A percentile compares a stretch with the other conserved stretches of the same genome.
Conservation (phyloP, 2,329 filamentous ascomycete genomes). For the Epicoccum nigrum region DNA sequence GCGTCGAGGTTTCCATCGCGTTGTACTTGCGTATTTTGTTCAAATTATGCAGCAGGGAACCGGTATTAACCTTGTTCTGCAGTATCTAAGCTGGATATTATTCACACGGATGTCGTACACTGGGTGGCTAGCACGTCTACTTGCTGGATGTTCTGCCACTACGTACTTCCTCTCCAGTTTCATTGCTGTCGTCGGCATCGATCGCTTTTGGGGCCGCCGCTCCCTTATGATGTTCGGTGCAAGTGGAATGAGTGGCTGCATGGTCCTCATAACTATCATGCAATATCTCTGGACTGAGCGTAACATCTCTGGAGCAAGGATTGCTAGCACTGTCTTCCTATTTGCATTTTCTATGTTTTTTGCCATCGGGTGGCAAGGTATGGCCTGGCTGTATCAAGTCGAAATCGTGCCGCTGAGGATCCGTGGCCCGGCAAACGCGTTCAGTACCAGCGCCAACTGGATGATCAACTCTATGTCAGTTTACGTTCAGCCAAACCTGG, state of each 20-base stretch:
- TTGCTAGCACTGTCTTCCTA: constrained; percentile 69
- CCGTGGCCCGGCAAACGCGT: constrained; percentile 81
- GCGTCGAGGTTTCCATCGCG: constrained; percentile 50
- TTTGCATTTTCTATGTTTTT: constrained; percentile 93
- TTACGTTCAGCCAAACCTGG: constrained; percentile 25
- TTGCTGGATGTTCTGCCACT: constrained; percentile 48
- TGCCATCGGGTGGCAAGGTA: constrained; percentile 78
- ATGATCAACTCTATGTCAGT: constrained; percentile 61
- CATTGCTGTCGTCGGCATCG: constrained; percentile 46
- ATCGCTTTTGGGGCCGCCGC: constrained; percentile 45
- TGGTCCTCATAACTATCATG: constrained; percentile 39
- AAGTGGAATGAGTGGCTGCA: constrained; percentile 42
- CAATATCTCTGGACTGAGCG: constrained; percentile 35
- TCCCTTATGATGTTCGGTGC: constrained; percentile 47
- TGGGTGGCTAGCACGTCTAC: constrained; percentile 50
- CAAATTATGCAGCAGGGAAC: constrained; percentile 54
- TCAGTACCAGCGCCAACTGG: constrained; percentile 91
- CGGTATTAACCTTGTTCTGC: constrained; percentile 40
- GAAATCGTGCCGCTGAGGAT: constrained; percentile 90
- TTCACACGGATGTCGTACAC: constrained; percentile 57
- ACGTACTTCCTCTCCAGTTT: constrained; percentile 48
- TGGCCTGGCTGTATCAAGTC: constrained; percentile 68
- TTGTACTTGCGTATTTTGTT: constrained; percentile 50
- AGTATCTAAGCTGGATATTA: constrained; percentile 58
- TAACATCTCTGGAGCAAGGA: constrained; percentile 30